A percentile compares a stretch with the other conserved stretches of the same genome.
phyloP scores from a whole-genome alignment of 345 rosid species.

The Rhodamnia argentea region DNA sequence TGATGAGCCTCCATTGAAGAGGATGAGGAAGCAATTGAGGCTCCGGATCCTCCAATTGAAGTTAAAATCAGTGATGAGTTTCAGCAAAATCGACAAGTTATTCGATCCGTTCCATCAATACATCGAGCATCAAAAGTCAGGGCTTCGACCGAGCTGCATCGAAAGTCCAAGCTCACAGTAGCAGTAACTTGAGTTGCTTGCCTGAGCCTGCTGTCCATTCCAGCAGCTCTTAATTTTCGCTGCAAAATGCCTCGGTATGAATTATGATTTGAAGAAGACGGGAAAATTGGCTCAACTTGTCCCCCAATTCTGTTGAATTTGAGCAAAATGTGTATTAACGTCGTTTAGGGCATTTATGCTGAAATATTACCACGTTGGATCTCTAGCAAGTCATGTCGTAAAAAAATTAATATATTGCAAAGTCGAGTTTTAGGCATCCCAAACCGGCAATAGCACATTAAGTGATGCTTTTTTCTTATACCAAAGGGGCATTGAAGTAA shows the following conservation, averaged over 20 bases:
- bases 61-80: no score
- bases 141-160: background rate
- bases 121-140: background rate
- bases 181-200: background rate
- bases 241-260: background rate
- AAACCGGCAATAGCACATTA: background rate
- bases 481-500: background rate
- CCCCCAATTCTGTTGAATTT: background rate
- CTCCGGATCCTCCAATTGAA: no score
- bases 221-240: background rate
- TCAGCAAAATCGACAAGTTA: slow-evolving; percentile 4
- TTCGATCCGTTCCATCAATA: slow-evolving; percentile 18
- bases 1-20: no score
- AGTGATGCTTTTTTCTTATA: background rate
- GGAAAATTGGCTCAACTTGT: background rate
- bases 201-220: background rate
- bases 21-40: no score
- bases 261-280: background rate
- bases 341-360: background rate
- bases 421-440: background rate
- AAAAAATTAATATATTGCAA: background rate
- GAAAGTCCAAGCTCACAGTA: background rate
- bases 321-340: background rate
- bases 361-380: background rate
- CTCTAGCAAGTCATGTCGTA: background rate